Base-by-base conservation (phyloP, 371 early-diverging fungal genomes). In the Lichtheimia hyalospora region DNA sequence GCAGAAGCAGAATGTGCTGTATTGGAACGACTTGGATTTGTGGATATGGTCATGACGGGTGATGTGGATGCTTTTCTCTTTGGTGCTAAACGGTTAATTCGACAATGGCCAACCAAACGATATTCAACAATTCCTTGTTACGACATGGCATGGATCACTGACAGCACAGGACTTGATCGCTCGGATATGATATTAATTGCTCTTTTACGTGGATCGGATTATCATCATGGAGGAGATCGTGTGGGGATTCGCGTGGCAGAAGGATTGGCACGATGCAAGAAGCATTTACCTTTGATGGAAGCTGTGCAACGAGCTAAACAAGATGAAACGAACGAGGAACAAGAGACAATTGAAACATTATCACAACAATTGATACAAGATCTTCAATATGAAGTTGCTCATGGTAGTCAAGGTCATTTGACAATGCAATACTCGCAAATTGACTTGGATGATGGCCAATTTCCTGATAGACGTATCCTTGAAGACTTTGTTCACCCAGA, bases 1-100 rank as follows among this genome's bases (percentile, higher is more conserved):
- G 79, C 79, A 8, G 79, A 75, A 54, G 79, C 79, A 0, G 79
- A 79, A 49, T 79, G 79, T 46, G 79, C 75, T 0, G 54, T 65
- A n/a, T 28, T 79, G 0, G 64, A 69, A 41, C 59, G 71, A 18
- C 57, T 71, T 5, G 70, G 65, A 0, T 64, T 63, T 58, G 75
- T 71, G 0, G 75, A 79, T 63, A 15, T 71, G 0, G 63, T 79
- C 3, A 44, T 75, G 23, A 79, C 79, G 15, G 66, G 62, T 10
- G 75, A 79, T 25, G 70, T 68, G 3, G 79, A 79, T 49, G 66
- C 64, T 0, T 68, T 79, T 28, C 48, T 79, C 3, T 79, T 75
- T 66, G 79, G 79, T 13, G 79, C 66, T 2, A 16, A 51, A n/a
- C 60, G 74, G 3, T 62, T 79, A 10, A 55, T 75, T 2, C 57